Conservation (phyloP, 768 basidiomycete species). For the Clathrus columnatus region DNA sequence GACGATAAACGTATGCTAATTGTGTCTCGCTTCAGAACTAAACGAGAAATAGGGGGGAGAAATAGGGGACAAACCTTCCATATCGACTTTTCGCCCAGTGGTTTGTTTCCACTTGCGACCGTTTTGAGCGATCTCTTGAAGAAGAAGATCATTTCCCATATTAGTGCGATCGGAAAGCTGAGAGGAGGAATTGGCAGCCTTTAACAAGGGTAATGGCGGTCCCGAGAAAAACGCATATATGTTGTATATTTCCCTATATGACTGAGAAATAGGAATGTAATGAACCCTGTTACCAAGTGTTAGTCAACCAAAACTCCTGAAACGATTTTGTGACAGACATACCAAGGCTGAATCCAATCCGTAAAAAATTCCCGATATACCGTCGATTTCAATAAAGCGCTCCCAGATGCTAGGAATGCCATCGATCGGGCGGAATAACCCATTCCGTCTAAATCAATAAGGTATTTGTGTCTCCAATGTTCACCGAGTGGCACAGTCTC, state of each 20-base stretch:
- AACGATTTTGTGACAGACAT: constrained; percentile 16
- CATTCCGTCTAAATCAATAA: constrained; percentile 92
- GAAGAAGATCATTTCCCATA: constrained; percentile 58
- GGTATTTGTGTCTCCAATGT: constrained; percentile 90
- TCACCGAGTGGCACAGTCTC: constrained; percentile 73
- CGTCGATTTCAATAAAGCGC: constrained; percentile 82
- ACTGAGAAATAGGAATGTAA: constrained; percentile 83
- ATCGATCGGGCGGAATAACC: constrained; percentile 88
- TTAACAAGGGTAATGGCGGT: constrained; percentile 50
- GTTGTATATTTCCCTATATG: constrained; percentile 90
- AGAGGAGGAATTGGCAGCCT: constrained; percentile 45
- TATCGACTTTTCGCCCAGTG: constrained; percentile 74
- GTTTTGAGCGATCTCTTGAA: constrained; percentile 78
- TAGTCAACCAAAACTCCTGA: not conserved
- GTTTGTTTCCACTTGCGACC: constrained; percentile 91
- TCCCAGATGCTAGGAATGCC: constrained; percentile 78
- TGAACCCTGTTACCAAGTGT: constrained; percentile 57
- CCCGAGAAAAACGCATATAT: constrained; percentile 91
- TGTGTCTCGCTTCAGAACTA: not conserved
- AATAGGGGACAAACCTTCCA: constrained; percentile 64
- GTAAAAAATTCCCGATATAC: constrained; percentile 87
- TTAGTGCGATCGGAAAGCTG: constrained; percentile 25
- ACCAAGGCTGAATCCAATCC: constrained; percentile 92
- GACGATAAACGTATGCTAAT: constrained; percentile 75
- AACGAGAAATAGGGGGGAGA: constrained; percentile 5